A percentile compares a stretch with the other conserved stretches of the same genome.
phyloP scores from a whole-genome alignment of 352 stramenopile species.

The Phytophthora brassicae region DNA sequence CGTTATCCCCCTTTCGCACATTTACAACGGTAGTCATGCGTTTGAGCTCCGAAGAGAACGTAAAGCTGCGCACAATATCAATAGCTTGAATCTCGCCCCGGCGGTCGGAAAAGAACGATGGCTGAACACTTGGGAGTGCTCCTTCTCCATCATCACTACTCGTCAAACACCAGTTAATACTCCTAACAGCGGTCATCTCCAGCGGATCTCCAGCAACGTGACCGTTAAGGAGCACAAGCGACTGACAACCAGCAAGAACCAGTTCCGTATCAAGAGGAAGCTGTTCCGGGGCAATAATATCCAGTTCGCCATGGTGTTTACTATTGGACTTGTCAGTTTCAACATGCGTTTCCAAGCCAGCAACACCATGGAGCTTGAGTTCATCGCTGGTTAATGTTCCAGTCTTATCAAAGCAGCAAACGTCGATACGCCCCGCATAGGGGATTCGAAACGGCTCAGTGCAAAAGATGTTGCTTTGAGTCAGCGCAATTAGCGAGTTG shows the following conservation, averaged over 20 bases:
- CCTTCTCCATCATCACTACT: slow-evolving; percentile 40
- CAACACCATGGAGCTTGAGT: slow-evolving; percentile 92
- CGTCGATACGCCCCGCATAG: slow-evolving; percentile 94
- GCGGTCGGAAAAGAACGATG: slow-evolving; percentile 35
- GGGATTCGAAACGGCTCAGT: slow-evolving; percentile 98
- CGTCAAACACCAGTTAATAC: slow-evolving; percentile 68
- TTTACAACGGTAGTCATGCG: slow-evolving; percentile 96
- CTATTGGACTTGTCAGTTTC: slow-evolving; percentile 34
- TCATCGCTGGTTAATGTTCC: slow-evolving; percentile 98
- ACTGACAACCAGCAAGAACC: slow-evolving; percentile 94
- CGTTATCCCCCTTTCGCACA: slow-evolving; percentile 72
- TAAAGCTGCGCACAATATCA: slow-evolving; percentile 95
- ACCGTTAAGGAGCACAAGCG: slow-evolving; percentile 96
- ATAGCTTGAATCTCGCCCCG: slow-evolving; percentile 74
- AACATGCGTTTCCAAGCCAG: slow-evolving; percentile 68
- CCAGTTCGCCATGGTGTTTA: slow-evolving; percentile 58
- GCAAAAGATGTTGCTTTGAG: slow-evolving; percentile 96
- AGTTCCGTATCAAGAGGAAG: slow-evolving; percentile 90
- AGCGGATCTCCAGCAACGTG: slow-evolving; percentile 97
- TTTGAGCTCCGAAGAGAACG: slow-evolving; percentile 96
- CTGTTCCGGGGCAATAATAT: slow-evolving; percentile 84
- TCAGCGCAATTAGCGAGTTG: slow-evolving; percentile 93
- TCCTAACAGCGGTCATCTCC: slow-evolving; percentile 95
- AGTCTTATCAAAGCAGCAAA: slow-evolving; percentile 99
- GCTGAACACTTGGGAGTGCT: slow-evolving; percentile 24